Evolutionary conservation across 768 basidiomycete genomes (phyloP), one percentile per base, ranked within the genome.

Genomic region (Dioszegia aurantiaca): DNA sequence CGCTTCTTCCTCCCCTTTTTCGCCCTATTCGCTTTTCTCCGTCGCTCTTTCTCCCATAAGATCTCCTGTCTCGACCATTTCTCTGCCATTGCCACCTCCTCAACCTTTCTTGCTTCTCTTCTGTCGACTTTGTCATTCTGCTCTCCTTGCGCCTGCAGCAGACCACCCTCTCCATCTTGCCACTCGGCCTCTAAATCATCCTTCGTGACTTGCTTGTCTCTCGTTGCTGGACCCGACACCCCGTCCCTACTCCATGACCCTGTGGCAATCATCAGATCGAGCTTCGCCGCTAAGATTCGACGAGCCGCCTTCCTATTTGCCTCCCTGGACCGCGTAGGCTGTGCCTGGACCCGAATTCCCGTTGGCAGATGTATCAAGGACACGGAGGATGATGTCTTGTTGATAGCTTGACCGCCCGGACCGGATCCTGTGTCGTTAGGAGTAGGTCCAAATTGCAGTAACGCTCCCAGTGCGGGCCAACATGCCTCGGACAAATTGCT

Each of bases 321-420:
- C 28, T 83, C 79, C 44, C 92, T 78, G 2, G 90, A 92, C 43
- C 92, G 86, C 5, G 91, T 92, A 69, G 89, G 85, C 76, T 97
- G 92, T 70, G 89, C 91, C 3, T 84, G 80, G 14, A 94, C 87
- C 37, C 92, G 85, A 49, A 93, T 81, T 4, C 90, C 89, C 19
- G 89, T 90, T 1, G 92, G 91, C 65, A 85, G 87, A 74, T 97
- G 92, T 39, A 90, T 78, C 27, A 97, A 80, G 71, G 91, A 90
- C 26, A 94, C 91, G 12, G 68, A 72, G 9, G 77, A 92, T 86
- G 80, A 83, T 59, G 89, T 90, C 80, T 95, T 97, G 81, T 97
- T 94, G 73, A 94, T 86, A 26, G 90, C 91, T 81, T 97, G 92
- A n/a, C 92, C 92, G 27, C 92, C 92, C 61, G 91, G 90, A 17